Base-by-base conservation (phyloP, 345 rosid genomes). In the Dovyalis caffra region DNA sequence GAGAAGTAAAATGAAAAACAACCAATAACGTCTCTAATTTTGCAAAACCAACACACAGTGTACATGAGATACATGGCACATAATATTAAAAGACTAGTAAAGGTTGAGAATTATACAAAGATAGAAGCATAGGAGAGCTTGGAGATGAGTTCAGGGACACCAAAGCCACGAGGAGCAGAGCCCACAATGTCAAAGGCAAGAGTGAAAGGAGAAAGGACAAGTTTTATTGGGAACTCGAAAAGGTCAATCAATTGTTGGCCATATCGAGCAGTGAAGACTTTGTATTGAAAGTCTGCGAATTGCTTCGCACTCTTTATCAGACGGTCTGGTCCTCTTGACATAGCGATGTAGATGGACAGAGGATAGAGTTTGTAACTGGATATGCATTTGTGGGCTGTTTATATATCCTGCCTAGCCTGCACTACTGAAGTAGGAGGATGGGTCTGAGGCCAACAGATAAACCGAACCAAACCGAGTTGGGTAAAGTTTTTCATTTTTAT, bases 141-240 rank as follows among this genome's bases (percentile, higher is more conserved):
- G 80, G 93, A 83, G 82, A 92, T 82, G 77, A 94, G 79, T 77
- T 94, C 90, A 21, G 97, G 98, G 76, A 91, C 78, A 78, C 98
- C 97, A 64, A 90, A 91, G 12, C 97, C 97, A 45, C 97, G 95
- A 73, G 95, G 95, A 47, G 97, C 97, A 62, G 97, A 92, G 75
- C 98, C 98, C 71, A 87, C 98, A 71, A 92, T 75, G 86, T 87
- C 92, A 71, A 89, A 90, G 66, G 97, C 97, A 83, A 94, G 92
- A 28, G 97, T 89, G 84, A 92, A 83, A 61, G 97, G 97, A 78
- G 95, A 88, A 71, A 90, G 75, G 11, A 94, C 89, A 26, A 94
- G 76, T 84, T 90, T 94, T 62, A 90, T 76, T 6, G 97, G 98
- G 80, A 90, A 88, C 18, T 92, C 97, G 35, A 90, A 78, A 73